These are phyloP conservation scores for Colletotrichum melonis DNA, from an alignment of 2,329 filamentous ascomycete species.

Conservation along the genomic window DNA sequence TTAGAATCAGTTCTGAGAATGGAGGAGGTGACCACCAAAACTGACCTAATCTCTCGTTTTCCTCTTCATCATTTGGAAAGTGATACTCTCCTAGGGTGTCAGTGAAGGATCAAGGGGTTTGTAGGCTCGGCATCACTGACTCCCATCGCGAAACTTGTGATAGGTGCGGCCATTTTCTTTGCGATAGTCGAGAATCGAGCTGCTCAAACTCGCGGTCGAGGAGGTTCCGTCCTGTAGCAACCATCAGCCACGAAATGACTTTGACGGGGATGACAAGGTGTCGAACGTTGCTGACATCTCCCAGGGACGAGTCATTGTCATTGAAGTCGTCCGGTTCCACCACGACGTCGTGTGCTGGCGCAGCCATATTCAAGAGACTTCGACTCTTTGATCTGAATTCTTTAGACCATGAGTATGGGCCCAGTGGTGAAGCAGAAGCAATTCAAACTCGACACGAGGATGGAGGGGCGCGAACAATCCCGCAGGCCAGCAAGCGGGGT, in stretches of 20 bases:
- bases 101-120: background rate
- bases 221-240: background rate
- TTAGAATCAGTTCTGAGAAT: background rate
- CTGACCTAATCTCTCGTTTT: constrained; percentile 35
- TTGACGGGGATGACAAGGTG: too few species aligned
- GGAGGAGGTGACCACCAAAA: accelerated
- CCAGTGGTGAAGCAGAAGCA: background rate
- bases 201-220: constrained; percentile 46
- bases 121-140: background rate
- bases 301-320: constrained; percentile 33
- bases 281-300: constrained; percentile 1
- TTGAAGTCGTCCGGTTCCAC: constrained; percentile 32
- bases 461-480: background rate
- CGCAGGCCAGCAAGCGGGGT: background rate
- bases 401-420: too few species aligned
- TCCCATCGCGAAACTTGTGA: constrained; percentile 38
- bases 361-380: background rate
- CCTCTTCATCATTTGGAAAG: constrained; percentile 36
- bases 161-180: constrained; percentile 37
- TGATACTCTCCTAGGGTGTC: constrained; percentile 28
- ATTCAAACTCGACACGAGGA: background rate
- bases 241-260: background rate
- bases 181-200: constrained; percentile 43
- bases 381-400: background rate
- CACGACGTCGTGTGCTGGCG: background rate